Evolutionary conservation across 495 filamentous ascomycete species (phyloP), one percentile per base, ranked within the genome.

Genomic region (Aspergillus kassunensis): DNA sequence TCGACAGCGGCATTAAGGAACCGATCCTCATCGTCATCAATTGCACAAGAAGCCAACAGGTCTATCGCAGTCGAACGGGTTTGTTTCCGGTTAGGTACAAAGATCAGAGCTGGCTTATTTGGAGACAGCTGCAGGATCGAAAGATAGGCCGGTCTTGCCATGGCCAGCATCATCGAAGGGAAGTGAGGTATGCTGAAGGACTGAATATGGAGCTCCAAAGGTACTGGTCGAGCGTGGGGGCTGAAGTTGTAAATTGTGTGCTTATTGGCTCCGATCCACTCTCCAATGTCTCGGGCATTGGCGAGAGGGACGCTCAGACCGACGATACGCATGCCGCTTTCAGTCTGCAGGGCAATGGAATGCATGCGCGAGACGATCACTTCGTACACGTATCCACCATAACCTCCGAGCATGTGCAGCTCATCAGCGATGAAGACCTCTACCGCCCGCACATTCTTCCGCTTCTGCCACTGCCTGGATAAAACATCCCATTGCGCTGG

Each of bases 181-280:
- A 96, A 97, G 67, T 99, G 93, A 23, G 93, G 93, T 42, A 97
- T 93, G 25, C 85, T 87, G 71, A 89, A 99, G 2, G 90, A 95
- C 65, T 99, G 93, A 42, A 99, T 88, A 61, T 96, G 89, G 29
- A 99, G 83, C 60, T 97, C 93, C 33, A 99, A 69, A 2, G 91
- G 91, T 2, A 95, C 81, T 4, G 89, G 85, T 19, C 93, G 84
- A 49, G 90, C 83, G 60, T 91, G 84, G 3, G 93, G 93, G 60
- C 90, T 96, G 78, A 99, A 99, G 71, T 97, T 99, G 78, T 88
- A 97, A 51, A 96, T 95, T 29, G 90, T 95, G 64, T 99, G 95
- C 74, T 96, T 97, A 53, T 84, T 92, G n/a, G 93, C 95, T 51
- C 95, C 95, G 58, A 97, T 95, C 93, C 93, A 99, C 69, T 97